Percentiles rank a stretch among this genome's conserved stretches.
phyloP scores from a whole-genome alignment of 2,329 filamentous ascomycete genomes.

The Colletotrichum theobromicola region DNA sequence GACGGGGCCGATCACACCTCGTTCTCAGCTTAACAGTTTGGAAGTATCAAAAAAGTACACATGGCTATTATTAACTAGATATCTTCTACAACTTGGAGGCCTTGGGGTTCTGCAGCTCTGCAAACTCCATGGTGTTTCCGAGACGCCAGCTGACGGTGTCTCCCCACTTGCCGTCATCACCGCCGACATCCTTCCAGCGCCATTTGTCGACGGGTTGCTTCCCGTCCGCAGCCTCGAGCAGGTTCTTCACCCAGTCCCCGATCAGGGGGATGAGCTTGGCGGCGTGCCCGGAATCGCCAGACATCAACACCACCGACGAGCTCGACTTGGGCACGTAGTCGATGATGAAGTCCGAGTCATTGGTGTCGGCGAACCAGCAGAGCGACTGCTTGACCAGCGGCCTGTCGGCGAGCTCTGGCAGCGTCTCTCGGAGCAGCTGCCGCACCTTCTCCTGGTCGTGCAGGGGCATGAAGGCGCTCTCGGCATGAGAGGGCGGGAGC shows the following conservation, averaged over 20 bases:
- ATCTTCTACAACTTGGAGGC: not conserved
- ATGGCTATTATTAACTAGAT: not conserved
- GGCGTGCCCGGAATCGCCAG: constrained; percentile 66
- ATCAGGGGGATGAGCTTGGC: constrained; percentile 69
- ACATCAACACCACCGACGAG: constrained; percentile 49
- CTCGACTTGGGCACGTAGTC: constrained; percentile 60
- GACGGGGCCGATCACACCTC: not conserved
- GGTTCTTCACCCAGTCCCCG: constrained; percentile 56
- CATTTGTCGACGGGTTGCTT: constrained; percentile 51
- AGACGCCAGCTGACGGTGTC: constrained; percentile 43
- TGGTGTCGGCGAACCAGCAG: constrained; percentile 70
- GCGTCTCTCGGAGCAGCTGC: constrained; percentile 52
- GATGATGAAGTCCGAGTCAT: constrained; percentile 64
- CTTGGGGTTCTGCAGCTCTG: constrained; percentile 16
- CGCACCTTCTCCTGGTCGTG: constrained; percentile 59
- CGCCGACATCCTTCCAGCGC: constrained; percentile 51
- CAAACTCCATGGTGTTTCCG: constrained; percentile 31
- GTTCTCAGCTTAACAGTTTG: not conserved
- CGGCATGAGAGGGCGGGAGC: constrained; percentile 23
- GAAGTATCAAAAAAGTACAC: not conserved
- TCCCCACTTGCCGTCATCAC: constrained; percentile 28
- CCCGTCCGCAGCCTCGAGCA: constrained; percentile 43
- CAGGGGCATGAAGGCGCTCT: constrained; percentile 54
- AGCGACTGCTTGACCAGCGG: constrained; percentile 61
- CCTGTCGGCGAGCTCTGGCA: constrained; percentile 57